Evolutionary conservation across 768 basidiomycete genomes (phyloP).

Genomic region (Xanthoconium stramineum): DNA sequence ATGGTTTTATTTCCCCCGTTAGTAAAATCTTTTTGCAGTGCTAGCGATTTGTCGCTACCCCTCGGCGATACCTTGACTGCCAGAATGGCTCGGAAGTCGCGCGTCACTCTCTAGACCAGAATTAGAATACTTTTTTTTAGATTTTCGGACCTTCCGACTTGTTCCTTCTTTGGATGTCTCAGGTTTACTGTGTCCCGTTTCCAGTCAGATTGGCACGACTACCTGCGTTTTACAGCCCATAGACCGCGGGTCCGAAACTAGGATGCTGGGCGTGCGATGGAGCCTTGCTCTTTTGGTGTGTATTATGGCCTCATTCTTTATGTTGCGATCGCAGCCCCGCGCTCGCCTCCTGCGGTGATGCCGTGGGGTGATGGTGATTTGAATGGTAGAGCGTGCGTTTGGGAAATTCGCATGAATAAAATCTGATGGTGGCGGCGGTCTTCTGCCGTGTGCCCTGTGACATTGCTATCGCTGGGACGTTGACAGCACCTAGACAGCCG

Average conservation of each 20-base stretch:
- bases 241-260: constrained; percentile 10
- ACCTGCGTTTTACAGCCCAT: not conserved
- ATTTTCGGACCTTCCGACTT: not conserved
- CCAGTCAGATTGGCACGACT: not conserved
- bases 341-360: constrained; percentile 7
- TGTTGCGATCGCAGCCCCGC: not conserved
- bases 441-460: constrained; percentile 1
- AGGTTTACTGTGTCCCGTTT: constrained; percentile 1
- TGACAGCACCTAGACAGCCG: not conserved
- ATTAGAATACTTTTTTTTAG: constrained; percentile 7
- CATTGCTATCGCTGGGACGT: not conserved
- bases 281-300: not conserved
- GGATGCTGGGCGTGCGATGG: not conserved
- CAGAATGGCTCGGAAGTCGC: not conserved
- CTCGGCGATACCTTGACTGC: constrained; percentile 17
- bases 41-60: constrained; percentile 1
- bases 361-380: constrained; percentile 1
- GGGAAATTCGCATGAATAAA: constrained; percentile 14
- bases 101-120: not conserved
- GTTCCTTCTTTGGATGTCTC: not conserved
- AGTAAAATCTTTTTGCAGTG: constrained; percentile 5
- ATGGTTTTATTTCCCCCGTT: constrained; percentile 1
- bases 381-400: constrained; percentile 6
- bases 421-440: constrained; percentile 6
- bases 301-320: too few relatives aligned